Conservation (phyloP, 352 stramenopile genomes). For the Globisporangium yorkense region DNA sequence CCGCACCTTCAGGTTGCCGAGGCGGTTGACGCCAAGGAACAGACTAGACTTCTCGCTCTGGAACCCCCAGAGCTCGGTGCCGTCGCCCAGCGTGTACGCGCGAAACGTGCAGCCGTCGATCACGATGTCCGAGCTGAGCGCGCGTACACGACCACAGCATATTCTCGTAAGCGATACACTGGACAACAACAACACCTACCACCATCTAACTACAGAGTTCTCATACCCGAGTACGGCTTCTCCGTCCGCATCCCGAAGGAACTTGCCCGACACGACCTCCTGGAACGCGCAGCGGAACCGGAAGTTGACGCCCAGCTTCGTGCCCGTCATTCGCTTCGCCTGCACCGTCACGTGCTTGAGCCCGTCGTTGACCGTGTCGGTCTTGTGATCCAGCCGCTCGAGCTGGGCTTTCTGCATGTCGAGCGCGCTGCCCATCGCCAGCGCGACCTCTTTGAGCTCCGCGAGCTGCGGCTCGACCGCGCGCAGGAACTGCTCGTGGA, state of each 20-base stretch:
- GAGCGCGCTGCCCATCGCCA: slow-evolving; percentile 52
- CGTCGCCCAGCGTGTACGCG: slow-evolving; percentile 69
- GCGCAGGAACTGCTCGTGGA: slow-evolving; percentile 40
- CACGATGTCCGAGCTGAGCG: slow-evolving; percentile 53
- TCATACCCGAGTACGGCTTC: slow-evolving; percentile 47
- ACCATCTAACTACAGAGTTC: background rate
- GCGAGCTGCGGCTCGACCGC: slow-evolving; percentile 51
- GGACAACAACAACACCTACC: background rate
- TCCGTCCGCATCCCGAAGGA: slow-evolving; percentile 55
- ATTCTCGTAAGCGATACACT: background rate
- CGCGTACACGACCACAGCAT: background rate
- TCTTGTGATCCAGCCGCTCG: slow-evolving; percentile 52
- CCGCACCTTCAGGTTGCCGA: slow-evolving; percentile 58
- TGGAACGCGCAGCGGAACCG: slow-evolving; percentile 75
- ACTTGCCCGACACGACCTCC: slow-evolving; percentile 38
- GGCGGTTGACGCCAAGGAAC: slow-evolving; percentile 70
- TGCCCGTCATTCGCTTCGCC: slow-evolving; percentile 42
- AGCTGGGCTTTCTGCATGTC: slow-evolving; percentile 61
- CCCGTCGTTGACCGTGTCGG: slow-evolving; percentile 57
- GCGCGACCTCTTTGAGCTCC: slow-evolving; percentile 61
- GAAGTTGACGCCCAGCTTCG: slow-evolving; percentile 30
- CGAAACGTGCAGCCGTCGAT: slow-evolving; percentile 60
- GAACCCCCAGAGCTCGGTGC: slow-evolving; percentile 74
- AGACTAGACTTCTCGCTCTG: slow-evolving; percentile 60
- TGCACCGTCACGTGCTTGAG: slow-evolving; percentile 69